A percentile compares a stretch with the other conserved stretches of the same genome.
phyloP scores from a whole-genome alignment of 345 rosid genomes.

The Citrus reticulata region DNA sequence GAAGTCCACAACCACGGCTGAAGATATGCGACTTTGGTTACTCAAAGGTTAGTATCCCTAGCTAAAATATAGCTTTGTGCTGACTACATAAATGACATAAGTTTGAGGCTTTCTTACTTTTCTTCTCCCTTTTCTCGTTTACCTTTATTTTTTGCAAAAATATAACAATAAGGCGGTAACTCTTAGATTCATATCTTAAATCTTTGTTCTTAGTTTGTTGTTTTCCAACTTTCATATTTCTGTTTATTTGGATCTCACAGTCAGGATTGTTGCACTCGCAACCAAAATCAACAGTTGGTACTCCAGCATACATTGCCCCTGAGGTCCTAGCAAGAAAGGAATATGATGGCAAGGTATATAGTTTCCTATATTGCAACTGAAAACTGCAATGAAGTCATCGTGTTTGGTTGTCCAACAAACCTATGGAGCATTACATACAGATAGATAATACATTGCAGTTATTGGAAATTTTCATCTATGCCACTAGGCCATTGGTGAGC shows the following conservation, averaged over 20 bases:
- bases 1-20: slow-evolving; percentile 54
- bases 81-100: not conserved
- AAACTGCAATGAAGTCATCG: not conserved
- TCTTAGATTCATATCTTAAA: not conserved
- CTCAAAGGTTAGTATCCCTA: slow-evolving; percentile 39
- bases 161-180: not conserved
- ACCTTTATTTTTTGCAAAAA: not conserved
- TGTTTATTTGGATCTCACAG: slow-evolving; percentile 28
- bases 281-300: slow-evolving; percentile 75
- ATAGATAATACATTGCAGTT: not conserved
- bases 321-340: slow-evolving; percentile 63
- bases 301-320: slow-evolving; percentile 77
- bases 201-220: not conserved
- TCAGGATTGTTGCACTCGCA: slow-evolving; percentile 63
- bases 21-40: slow-evolving; percentile 66
- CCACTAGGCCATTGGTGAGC: not conserved
- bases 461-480: not conserved
- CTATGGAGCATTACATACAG: not conserved
- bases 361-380: not conserved
- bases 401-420: not conserved
- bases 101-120: not conserved
- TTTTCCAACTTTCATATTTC: not conserved
- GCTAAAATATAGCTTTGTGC: not conserved
- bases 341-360: slow-evolving; percentile 71
- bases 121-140: not conserved